phyloP scores from a whole-genome alignment of 2,329 filamentous ascomycete species.

The Coniella lustricola region DNA sequence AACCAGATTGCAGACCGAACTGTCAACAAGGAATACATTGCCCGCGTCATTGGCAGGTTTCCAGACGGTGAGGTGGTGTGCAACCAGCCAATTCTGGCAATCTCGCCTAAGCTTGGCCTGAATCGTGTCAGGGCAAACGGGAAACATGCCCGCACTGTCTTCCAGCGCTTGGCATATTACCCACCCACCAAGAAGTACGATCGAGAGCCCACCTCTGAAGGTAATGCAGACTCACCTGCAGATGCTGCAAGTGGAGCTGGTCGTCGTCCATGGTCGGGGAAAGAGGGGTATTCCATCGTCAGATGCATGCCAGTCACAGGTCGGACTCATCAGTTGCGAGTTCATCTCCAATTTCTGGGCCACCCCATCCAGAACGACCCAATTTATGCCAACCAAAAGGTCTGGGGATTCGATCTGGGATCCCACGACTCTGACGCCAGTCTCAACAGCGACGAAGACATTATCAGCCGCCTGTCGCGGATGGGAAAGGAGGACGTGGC shows the following conservation, averaged over 20 bases:
- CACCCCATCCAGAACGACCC: conserved; percentile 96
- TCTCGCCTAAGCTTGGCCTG: conserved; percentile 89
- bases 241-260: conserved; percentile 18
- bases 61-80: conserved; percentile 87
- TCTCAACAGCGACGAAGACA: conserved; percentile 75
- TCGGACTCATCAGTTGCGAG: conserved; percentile 87
- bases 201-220: conserved; percentile 16
- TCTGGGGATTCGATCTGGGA: conserved; percentile 80
- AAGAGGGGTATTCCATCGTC: conserved; percentile 85
- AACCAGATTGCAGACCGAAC: conserved; percentile 71
- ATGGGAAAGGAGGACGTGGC: conserved; percentile 96
- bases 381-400: conserved; percentile 90
- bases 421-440: conserved; percentile 56
- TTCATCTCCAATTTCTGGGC: conserved; percentile 89
- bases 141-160: conserved; percentile 83
- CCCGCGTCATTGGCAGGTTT: conserved; percentile 83
- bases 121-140: conserved; percentile 93
- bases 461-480: conserved; percentile 73
- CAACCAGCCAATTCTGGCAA: conserved; percentile 86
- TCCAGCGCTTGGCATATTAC: conserved; percentile 89
- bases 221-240: conserved; percentile 15
- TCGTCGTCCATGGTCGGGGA: conserved; percentile 38
- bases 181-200: conserved; percentile 38
- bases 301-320: conserved; percentile 90
- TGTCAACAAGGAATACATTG: conserved; percentile 92